These are phyloP conservation scores for Candida verbasci DNA, from an alignment of 805 yeast species.

Conservation along the genomic window DNA sequence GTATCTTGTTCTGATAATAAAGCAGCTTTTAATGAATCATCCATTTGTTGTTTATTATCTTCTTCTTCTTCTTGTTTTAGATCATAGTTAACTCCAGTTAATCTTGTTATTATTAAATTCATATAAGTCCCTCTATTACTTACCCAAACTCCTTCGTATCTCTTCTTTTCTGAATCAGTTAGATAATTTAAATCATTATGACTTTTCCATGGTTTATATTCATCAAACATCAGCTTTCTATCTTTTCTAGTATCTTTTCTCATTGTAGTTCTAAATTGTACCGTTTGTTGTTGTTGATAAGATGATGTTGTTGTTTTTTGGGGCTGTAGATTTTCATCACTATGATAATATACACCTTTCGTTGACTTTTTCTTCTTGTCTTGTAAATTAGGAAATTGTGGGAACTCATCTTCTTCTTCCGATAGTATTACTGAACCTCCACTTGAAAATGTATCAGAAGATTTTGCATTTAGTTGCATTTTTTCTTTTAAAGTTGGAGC, in stretches of 20 bases:
- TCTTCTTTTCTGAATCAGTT: slow-evolving; percentile 65
- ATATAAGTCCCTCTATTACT: slow-evolving; percentile 72
- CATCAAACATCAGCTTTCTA: slow-evolving; percentile 56
- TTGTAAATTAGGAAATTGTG: slow-evolving; percentile 29
- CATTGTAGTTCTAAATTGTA: slow-evolving; percentile 50
- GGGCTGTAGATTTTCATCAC: slow-evolving; percentile 1
- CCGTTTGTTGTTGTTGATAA: slow-evolving; percentile 19
- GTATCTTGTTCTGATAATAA: slow-evolving; percentile 29
- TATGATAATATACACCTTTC: slow-evolving; percentile 11
- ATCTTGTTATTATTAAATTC: slow-evolving; percentile 27
- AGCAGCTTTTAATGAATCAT: slow-evolving; percentile 27
- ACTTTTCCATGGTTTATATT: slow-evolving; percentile 91
- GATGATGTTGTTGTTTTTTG: not conserved
- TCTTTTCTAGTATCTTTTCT: slow-evolving; percentile 39
- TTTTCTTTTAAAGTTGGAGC: slow-evolving; percentile 1
- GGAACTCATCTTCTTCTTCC: slow-evolving; percentile 14
- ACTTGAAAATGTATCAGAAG: slow-evolving; percentile 8
- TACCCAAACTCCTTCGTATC: slow-evolving; percentile 94
- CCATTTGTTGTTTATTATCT: no score
- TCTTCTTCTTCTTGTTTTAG: slow-evolving; percentile 7
- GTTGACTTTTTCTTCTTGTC: slow-evolving; percentile 11
- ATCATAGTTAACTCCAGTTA: slow-evolving; percentile 22
- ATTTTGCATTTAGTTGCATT: slow-evolving; percentile 2
- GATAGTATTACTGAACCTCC: not conserved
- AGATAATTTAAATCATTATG: slow-evolving; percentile 55